Conservation (phyloP, 1,284 basidiomycete species). For the Trametes sp. region DNA sequence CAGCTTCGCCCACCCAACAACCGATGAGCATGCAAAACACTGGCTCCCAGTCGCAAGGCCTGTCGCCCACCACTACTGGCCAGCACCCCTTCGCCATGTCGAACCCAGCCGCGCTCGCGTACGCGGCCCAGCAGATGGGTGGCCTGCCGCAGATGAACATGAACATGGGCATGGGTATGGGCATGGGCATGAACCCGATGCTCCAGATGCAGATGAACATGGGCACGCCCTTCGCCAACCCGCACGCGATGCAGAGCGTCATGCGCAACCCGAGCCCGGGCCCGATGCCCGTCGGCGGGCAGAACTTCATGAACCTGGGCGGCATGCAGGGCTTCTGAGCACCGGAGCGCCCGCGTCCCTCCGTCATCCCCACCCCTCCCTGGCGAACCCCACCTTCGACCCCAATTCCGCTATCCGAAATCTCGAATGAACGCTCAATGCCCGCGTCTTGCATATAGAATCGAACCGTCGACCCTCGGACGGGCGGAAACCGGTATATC, state of each 20-base stretch:
- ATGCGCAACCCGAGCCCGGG: constrained; percentile 80
- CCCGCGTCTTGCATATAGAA: constrained; percentile 34
- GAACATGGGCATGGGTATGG: constrained; percentile 51
- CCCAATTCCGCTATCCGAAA: neutral
- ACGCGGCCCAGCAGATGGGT: constrained; percentile 55
- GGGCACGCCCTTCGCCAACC: constrained; percentile 59
- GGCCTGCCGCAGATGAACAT: constrained; percentile 64
- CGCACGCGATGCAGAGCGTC: constrained; percentile 81
- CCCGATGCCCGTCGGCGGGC: constrained; percentile 52
- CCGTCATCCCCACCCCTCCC: neutral
- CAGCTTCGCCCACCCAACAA: constrained; percentile 46
- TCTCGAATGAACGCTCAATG: constrained; percentile 8
- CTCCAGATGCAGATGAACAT: constrained; percentile 75
- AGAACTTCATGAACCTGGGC: constrained; percentile 64
- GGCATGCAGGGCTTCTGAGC: constrained; percentile 47
- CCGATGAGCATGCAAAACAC: constrained; percentile 35
- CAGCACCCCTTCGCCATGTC: constrained; percentile 58
- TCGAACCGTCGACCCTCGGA: constrained; percentile 27
- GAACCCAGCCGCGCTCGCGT: constrained; percentile 56
- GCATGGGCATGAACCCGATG: constrained; percentile 59
- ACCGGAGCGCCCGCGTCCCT: neutral
- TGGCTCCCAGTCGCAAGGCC: constrained; percentile 38
- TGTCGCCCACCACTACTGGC: constrained; percentile 48
- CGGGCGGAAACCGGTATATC: constrained; percentile 29
- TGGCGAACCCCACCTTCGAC: constrained; percentile 13